Conservation (phyloP, 2,329 filamentous ascomycete species). For the Aspergillus calidoustus region DNA sequence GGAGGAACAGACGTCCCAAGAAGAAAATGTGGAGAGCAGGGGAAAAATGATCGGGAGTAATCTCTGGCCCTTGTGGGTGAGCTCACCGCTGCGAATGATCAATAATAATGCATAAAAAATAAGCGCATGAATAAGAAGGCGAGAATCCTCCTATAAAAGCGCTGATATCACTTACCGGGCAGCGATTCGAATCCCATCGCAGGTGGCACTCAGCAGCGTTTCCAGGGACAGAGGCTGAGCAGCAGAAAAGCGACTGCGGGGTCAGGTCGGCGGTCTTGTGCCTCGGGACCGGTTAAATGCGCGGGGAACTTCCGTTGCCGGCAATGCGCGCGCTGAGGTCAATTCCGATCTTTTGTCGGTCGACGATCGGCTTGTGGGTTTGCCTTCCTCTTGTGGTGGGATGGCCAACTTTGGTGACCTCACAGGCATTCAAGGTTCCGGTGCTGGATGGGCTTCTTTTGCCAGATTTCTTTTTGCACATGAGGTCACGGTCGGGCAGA, state of each 20-base stretch:
- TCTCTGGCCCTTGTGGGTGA: neutral
- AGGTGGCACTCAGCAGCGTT: neutral
- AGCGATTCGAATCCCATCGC: neutral
- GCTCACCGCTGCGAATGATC: neutral
- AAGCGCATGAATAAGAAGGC: neutral
- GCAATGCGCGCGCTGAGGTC: conserved; percentile 5
- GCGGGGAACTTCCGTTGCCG: conserved; percentile 26
- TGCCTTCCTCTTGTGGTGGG: neutral
- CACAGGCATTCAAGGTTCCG: neutral
- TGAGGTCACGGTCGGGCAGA: neutral
- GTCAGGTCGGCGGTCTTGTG: neutral
- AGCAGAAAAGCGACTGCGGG: conserved; percentile 24
- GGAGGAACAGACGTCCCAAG: neutral
- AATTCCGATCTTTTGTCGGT: conserved; percentile 21
- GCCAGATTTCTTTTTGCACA: neutral
- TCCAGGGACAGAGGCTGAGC: conserved; percentile 14
- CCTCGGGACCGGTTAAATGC: conserved; percentile 29
- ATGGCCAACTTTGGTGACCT: neutral
- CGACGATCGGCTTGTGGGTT: conserved; percentile 19
- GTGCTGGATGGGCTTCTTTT: neutral
- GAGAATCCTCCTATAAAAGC: neutral
- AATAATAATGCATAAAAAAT: neutral
- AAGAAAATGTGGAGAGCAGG: neutral
- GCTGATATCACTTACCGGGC: neutral
- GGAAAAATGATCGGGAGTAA: neutral